A percentile compares a stretch with the other conserved stretches of the same genome.
These are phyloP conservation scores for Botrytis fabae DNA, from an alignment of 2,329 filamentous ascomycete genomes.

Conservation along the genomic window DNA sequence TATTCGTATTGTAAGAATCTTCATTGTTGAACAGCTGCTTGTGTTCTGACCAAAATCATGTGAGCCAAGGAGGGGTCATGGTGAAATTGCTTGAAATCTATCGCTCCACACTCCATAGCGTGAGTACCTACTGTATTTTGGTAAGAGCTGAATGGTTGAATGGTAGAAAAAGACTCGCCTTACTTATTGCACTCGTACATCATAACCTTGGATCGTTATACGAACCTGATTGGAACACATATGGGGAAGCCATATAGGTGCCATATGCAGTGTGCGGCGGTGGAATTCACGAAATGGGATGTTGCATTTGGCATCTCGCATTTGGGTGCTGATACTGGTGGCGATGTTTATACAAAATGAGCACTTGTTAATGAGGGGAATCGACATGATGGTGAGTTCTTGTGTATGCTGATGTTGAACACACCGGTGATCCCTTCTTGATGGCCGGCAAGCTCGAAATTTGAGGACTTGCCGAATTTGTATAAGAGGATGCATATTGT, in stretches of 20 bases:
- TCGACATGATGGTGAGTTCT: neutral
- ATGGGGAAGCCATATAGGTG: neutral
- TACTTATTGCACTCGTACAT: neutral
- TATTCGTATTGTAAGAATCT: neutral
- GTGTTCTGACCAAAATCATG: neutral
- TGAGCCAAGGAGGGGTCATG: neutral
- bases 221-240: neutral
- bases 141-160: slow-evolving; percentile 1
- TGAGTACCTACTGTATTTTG: neutral
- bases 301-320: slow-evolving; percentile 3
- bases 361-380: neutral
- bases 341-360: neutral
- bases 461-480: neutral
- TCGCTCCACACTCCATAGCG: neutral
- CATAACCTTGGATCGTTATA: neutral
- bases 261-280: neutral
- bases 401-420: neutral
- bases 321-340: neutral
- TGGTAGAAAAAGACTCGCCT: neutral
- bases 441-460: neutral
- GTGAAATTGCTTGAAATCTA: neutral
- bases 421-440: neutral
- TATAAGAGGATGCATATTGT: neutral
- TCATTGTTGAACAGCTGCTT: neutral
- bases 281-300: neutral